These are phyloP conservation scores for Pelargonium myrrhifolium DNA, from an alignment of 441 rosid genomes.

Conservation along the genomic window DNA sequence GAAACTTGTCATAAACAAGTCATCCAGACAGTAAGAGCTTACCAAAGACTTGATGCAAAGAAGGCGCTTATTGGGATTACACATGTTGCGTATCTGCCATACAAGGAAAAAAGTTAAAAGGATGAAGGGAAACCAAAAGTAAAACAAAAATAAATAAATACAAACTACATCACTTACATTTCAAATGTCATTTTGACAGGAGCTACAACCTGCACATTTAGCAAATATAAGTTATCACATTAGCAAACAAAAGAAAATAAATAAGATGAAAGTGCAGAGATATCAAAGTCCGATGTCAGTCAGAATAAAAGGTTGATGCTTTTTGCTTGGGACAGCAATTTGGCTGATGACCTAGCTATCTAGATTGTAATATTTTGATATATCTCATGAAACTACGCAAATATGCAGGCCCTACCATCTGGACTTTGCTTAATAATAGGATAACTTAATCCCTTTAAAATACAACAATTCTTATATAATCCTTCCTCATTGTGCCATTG, in stretches of 20 bases:
- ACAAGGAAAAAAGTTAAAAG: conserved; percentile 8
- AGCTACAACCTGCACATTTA: conserved; percentile 64
- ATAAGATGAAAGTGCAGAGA: background rate
- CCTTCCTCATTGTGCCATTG: too few relatives aligned
- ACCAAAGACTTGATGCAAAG: conserved; percentile 99
- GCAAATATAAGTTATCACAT: conserved; percentile 13
- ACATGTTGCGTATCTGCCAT: conserved; percentile 81
- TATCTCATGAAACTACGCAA: too few relatives aligned
- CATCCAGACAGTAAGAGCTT: conserved; percentile 26
- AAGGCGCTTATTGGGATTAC: conserved; percentile 96
- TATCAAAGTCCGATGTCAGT: too few relatives aligned
- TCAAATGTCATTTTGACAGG: conserved; percentile 97
- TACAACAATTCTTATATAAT: too few relatives aligned
- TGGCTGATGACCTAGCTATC: too few relatives aligned
- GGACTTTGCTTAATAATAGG: too few relatives aligned
- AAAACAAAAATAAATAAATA: background rate
- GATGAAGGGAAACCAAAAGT: conserved; percentile 6
- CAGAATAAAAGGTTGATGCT: too few relatives aligned
- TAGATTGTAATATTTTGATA: too few relatives aligned
- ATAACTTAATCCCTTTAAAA: too few relatives aligned
- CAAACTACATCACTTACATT: conserved; percentile 49
- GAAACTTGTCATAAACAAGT: background rate
- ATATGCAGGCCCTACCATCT: too few relatives aligned
- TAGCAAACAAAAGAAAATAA: background rate
- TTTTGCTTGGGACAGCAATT: too few relatives aligned